These are phyloP conservation scores for Pseudopyricularia cyperi DNA, from an alignment of 2,329 filamentous ascomycete species.

Conservation along the genomic window DNA sequence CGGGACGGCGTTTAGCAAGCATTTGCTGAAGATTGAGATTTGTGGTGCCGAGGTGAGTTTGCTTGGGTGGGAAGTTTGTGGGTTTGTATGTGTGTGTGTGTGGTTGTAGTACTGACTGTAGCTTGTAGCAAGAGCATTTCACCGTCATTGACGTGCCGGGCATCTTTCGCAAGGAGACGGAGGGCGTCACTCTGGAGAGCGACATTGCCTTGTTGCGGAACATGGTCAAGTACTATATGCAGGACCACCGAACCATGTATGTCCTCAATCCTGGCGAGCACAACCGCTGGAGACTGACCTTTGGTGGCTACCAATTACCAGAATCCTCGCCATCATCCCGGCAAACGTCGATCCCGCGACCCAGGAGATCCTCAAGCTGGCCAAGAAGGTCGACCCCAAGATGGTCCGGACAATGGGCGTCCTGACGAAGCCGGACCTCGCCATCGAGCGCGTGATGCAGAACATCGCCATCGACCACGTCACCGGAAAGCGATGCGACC, in stretches of 20 bases:
- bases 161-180: conserved; percentile 28
- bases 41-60: conserved; percentile 24
- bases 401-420: conserved; percentile 31
- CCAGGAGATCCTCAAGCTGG: conserved; percentile 23
- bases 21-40: conserved; percentile 31
- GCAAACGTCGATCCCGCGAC: conserved; percentile 24
- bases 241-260: conserved; percentile 28
- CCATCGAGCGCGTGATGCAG: conserved; percentile 24
- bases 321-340: conserved; percentile 33
- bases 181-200: conserved; percentile 25
- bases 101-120: not conserved
- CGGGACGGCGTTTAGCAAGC: conserved; percentile 26
- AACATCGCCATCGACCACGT: conserved; percentile 27
- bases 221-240: conserved; percentile 34
- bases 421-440: conserved; percentile 48
- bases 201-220: conserved; percentile 31
- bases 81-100: too few relatives aligned
- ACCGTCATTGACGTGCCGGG: conserved; percentile 43
- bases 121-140: conserved; percentile 24
- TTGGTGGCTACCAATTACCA: too few relatives aligned
- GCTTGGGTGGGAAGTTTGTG: not conserved
- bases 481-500: conserved; percentile 21
- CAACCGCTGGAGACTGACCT: too few relatives aligned
- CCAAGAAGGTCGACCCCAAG: conserved; percentile 22
- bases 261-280: conserved; percentile 17